phyloP scores from a whole-genome alignment of 805 yeast species.

The Zygotorulaspora florentina region DNA sequence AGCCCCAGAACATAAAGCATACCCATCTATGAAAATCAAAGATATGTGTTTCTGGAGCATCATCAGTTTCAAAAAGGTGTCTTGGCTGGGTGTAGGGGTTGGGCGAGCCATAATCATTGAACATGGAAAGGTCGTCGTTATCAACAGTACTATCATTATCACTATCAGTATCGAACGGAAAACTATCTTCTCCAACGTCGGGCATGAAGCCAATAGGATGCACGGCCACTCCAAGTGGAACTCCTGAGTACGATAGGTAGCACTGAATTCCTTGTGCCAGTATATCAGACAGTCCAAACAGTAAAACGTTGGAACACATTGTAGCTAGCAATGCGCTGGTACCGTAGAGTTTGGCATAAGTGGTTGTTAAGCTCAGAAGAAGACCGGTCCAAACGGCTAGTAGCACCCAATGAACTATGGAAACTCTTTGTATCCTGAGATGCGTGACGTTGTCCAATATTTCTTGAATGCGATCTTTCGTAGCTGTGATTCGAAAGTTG shows the following conservation, averaged over 20 bases:
- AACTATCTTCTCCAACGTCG: slow-evolving; percentile 5
- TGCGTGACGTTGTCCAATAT: slow-evolving; percentile 7
- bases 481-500: neutral
- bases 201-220: slow-evolving; percentile 14
- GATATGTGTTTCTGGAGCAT: slow-evolving; percentile 11
- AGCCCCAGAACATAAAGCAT: slow-evolving; percentile 86
- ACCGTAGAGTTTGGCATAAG: slow-evolving; percentile 58
- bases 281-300: slow-evolving; percentile 88
- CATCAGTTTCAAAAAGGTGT: slow-evolving; percentile 1
- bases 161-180: slow-evolving; percentile 5
- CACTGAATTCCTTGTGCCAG: slow-evolving; percentile 71
- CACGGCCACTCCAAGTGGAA: slow-evolving; percentile 23
- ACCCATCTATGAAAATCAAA: slow-evolving; percentile 69
- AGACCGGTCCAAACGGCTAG: slow-evolving; percentile 46
- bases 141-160: slow-evolving; percentile 16
- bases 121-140: slow-evolving; percentile 25
- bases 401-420: slow-evolving; percentile 53
- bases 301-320: slow-evolving; percentile 69
- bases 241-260: slow-evolving; percentile 21
- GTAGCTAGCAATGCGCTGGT: slow-evolving; percentile 70
- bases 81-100: slow-evolving; percentile 1
- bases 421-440: slow-evolving; percentile 42
- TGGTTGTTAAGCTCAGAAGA: slow-evolving; percentile 49
- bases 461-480: neutral
- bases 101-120: slow-evolving; percentile 29